Base-by-base conservation (phyloP, 2,329 filamentous ascomycete species). In the Epichloe glyceriae region DNA sequence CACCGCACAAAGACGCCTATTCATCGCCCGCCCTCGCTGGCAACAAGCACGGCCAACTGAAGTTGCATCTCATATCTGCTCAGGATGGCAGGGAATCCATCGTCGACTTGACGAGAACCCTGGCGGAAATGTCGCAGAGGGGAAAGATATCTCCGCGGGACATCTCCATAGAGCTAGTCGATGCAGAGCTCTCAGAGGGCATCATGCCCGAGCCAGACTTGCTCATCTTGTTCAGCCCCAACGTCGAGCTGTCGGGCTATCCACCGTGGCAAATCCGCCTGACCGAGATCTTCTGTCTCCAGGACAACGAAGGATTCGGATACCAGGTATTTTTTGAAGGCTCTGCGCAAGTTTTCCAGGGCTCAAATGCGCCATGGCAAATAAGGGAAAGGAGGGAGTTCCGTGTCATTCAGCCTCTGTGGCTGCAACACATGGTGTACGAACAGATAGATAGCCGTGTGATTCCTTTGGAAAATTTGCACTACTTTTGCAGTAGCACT, bases 231-330 rank as follows among this genome's bases (percentile, higher is more conserved):
- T 98, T 98, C 65, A 82, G 85, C 1, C 87, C 90, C 4, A 80
- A 82, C 47, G 81, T 97, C 50, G 83, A 89, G 64, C 70, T 98
- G 43, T 83, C 88, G 50, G 89, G 93, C 10, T 98, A 97, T 64
- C 93, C 93, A 10, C 93, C 93, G 1, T 98, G 93, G 93, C 93
- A 96, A 69, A 79, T 97, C 54, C 80, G 93, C 42, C 71, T 98
- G 62, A 96, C 90, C 0, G 93, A 98, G 73, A 96, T 98, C 52
- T 96, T 90, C 65, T 80, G 82, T 60, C 72, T 86, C 12, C 76
- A 78, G 51, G 86, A 90, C 62, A 88, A 88, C 65, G 78, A 85
- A 55, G 82, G 82, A 1, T 90, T 98, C 17, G 89, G 89, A 43
- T 98, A 98, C 67, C 90, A 96, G 63, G 85, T 95, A 33, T 98